phyloP scores from a whole-genome alignment of 257 asterid genomes.

The Solanum pinnatisectum region DNA sequence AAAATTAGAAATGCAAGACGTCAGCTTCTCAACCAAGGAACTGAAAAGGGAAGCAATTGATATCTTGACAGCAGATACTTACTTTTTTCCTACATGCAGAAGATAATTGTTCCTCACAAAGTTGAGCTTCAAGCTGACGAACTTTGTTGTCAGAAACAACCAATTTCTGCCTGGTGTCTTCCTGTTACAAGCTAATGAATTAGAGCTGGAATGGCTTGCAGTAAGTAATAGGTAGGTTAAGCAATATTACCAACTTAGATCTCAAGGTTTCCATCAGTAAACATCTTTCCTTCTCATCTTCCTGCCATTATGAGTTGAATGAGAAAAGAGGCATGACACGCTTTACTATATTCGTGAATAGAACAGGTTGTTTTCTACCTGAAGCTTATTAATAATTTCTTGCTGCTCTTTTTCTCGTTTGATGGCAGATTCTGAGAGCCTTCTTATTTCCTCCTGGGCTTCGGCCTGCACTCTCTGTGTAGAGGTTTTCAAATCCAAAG shows the following conservation, averaged over 20 bases:
- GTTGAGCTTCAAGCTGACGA: conserved; percentile 82
- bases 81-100: conserved; percentile 58
- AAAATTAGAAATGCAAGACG: conserved; percentile 2
- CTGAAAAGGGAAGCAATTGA: background rate
- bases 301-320: conserved; percentile 35
- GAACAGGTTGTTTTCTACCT: conserved; percentile 27
- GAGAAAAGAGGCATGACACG: background rate
- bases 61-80: conserved; percentile 1
- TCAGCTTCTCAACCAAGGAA: conserved; percentile 8
- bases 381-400: conserved; percentile 85
- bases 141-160: conserved; percentile 81
- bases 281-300: conserved; percentile 79
- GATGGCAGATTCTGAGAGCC: conserved; percentile 55
- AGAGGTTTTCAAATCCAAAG: conserved; percentile 53
- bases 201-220: background rate
- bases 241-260: conserved; percentile 69
- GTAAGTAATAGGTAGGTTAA: conserved; percentile 1
- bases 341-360: background rate
- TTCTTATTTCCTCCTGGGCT: conserved; percentile 65
- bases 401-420: conserved; percentile 87
- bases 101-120: conserved; percentile 68
- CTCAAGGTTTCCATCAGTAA: conserved; percentile 69
- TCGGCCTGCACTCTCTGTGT: conserved; percentile 76
- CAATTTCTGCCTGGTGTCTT: conserved; percentile 85
- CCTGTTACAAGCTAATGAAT: conserved; percentile 30